phyloP scores from a whole-genome alignment of 177 flowering plant genomes.

The Vitis hybrid region DNA sequence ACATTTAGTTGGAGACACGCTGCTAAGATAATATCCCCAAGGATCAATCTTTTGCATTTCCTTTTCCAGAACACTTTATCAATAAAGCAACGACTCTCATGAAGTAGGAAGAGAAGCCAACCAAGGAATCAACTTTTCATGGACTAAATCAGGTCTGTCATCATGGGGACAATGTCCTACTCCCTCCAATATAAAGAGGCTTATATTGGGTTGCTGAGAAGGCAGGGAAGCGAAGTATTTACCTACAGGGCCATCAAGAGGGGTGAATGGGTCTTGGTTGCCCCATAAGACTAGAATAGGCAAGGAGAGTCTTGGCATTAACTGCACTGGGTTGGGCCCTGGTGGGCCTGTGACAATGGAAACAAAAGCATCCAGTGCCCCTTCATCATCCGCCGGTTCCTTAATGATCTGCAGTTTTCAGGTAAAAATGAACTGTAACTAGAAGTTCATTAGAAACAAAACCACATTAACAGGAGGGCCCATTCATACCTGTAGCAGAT shows the following conservation, averaged over 20 bases:
- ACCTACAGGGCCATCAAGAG: constrained; percentile 93
- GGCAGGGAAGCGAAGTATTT: constrained; percentile 75
- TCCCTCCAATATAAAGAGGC: constrained; percentile 64
- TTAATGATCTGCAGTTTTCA: constrained; percentile 61
- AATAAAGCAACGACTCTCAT: constrained; percentile 11
- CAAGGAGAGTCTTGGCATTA: constrained; percentile 60
- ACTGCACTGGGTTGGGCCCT: constrained; percentile 81
- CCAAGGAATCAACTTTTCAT: constrained; percentile 87
- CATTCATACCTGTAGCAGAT: constrained; percentile 69
- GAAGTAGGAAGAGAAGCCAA: constrained; percentile 46
- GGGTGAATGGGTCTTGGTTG: constrained; percentile 82
- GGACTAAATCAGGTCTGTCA: constrained; percentile 87
- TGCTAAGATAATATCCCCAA: too few species aligned
- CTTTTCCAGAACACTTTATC: background rate
- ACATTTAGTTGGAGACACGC: too few species aligned
- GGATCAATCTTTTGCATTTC: background rate
- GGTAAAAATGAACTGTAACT: background rate
- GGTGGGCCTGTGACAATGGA: constrained; percentile 97
- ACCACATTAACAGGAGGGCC: background rate
- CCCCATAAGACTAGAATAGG: constrained; percentile 92
- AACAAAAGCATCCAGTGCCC: constrained; percentile 91
- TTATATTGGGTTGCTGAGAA: constrained; percentile 47
- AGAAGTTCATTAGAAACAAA: background rate
- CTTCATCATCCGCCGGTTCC: constrained; percentile 73
- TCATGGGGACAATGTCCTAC: constrained; percentile 98